Evolutionary conservation across 805 yeast species (phyloP), one percentile per base, ranked within the genome.

Genomic region (Pachysolen tannophilus): DNA sequence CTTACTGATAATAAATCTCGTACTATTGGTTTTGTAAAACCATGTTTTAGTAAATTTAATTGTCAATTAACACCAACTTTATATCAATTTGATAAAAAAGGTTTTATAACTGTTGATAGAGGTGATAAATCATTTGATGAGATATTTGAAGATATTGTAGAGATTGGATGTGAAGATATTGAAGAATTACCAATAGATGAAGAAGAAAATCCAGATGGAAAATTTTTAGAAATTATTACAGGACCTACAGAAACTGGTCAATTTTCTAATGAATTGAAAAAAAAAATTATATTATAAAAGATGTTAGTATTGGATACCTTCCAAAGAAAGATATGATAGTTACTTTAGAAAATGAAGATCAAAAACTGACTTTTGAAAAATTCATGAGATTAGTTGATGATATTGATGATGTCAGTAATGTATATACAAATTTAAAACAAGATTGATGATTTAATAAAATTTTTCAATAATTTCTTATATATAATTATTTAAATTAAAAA

Each of bases 1-100:
- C 65, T 78, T 32, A 90, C 97, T 0, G 96, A 90, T 52, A 90
- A 86, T 56, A 85, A 82, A 55, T 77, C 82, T 40, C 65, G 97
- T 34, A 79, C 96, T 0, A 71, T 86, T 24, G 80, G 83, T 11
- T 67, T 69, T 32, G 79, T 92, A 7, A 74, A 88, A 48, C 76
- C 82, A 7, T 79, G 83, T 4, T 76, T 90, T 53, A 71, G 78
- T 27, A 82, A 82, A 45, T 71, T 68, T 43, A 78, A 77, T 30
- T 80, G 83, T 1, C 66, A 78, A 20, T 61, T 86, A 53, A 73
- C 92, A 9, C 94, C 96, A 7, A 79, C 94, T 13, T 56, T 69
- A 34, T 90, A 75, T 52, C 68, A 82, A 60, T 90, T 90, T 60
- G 79, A 82, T 38, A 71, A 78, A 43, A 75, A 74, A 41, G 98